Conservation (phyloP, 1,284 basidiomycete species). For the Takashimella tepidaria region DNA sequence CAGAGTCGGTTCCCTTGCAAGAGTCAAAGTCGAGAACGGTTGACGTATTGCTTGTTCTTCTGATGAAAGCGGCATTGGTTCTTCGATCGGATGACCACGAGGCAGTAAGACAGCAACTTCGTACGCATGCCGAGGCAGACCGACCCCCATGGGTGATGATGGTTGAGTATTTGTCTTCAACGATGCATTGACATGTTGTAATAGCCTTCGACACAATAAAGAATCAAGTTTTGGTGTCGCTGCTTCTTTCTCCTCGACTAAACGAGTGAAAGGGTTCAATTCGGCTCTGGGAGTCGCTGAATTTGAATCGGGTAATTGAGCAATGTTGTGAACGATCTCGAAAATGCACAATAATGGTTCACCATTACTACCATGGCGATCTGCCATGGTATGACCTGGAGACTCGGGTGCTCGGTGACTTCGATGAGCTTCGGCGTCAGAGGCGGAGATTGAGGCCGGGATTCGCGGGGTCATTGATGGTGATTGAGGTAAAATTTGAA, state of each 20-base stretch:
- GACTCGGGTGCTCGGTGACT: constrained; percentile 16
- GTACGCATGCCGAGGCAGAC: constrained; percentile 38
- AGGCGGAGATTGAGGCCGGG: constrained; percentile 4
- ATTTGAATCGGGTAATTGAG: constrained; percentile 25
- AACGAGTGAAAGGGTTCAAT: constrained; percentile 33
- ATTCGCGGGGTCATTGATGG: constrained; percentile 32
- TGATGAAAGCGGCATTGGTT: constrained; percentile 41
- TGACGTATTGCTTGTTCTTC: constrained; percentile 53
- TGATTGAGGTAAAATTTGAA: constrained; percentile 57
- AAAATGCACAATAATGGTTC: constrained; percentile 53
- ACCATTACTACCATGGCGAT: constrained; percentile 10
- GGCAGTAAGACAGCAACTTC: constrained; percentile 46
- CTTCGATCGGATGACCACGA: constrained; percentile 40
- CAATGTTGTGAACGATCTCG: constrained; percentile 53
- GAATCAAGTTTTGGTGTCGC: constrained; percentile 58
- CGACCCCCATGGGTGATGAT: constrained; percentile 30
- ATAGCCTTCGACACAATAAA: constrained; percentile 60
- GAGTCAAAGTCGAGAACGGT: constrained; percentile 51
- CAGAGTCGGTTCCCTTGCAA: constrained; percentile 66
- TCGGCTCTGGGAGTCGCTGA: constrained; percentile 40
- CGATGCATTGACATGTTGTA: constrained; percentile 62
- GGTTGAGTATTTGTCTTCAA: constrained; percentile 48
- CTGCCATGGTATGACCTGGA: constrained; percentile 15
- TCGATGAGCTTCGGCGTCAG: constrained; percentile 14
- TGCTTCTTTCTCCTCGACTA: constrained; percentile 34